Base-by-base conservation (phyloP, 192 early-diverging fungal species). In the Mortierella alpina region DNA sequence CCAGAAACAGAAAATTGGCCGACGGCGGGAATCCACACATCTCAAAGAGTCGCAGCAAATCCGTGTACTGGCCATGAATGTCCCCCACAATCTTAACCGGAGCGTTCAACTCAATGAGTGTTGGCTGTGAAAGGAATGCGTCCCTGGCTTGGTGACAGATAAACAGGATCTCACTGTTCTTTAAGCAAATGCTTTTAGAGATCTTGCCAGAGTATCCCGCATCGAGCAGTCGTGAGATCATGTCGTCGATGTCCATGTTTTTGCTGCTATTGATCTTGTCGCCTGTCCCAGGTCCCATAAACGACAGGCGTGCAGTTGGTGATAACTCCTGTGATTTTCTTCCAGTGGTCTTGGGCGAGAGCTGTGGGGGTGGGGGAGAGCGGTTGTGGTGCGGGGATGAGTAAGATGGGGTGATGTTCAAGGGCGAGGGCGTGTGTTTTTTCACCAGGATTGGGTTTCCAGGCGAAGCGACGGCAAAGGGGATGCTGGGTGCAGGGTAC, bases 61-160 rank as follows among this genome's bases (percentile, higher is more conserved):
- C 97, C 4, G 93, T 87, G 83, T 93, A 99, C 84, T 99, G 97
- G 41, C 97, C 97, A 75, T 98, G 97, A 57, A 97, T 93, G 83
- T 98, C 97, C 53, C 97, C 96, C 9, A 90, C 88, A 58, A 95
- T 93, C 66, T 92, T 93, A 56, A 95, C 89, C 7, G 91, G 91
- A 42, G 92, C 90, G 42, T 89, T 89, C 62, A 95, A 84, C 74
- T 95, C 91, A 63, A 95, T 86, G 64, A 95, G 83, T 12, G 92
- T 86, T 22, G 95, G 95, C 83, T 98, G 97, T 46, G 92, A 91
- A 82, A 98, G 68, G 66, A 97, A 91, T 47, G 96, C 88, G 57
- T 98, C 96, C 57, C 94, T 90, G 12, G 93, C 95, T 7, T 87
- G 77, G 18, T 93, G 92, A 85, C 96, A 98, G 63, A 98, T 91